Evolutionary conservation across 1,139 yeast genomes (phyloP), one percentile per base, ranked within the genome.

Genomic region (Geotrichum carabidarum): DNA sequence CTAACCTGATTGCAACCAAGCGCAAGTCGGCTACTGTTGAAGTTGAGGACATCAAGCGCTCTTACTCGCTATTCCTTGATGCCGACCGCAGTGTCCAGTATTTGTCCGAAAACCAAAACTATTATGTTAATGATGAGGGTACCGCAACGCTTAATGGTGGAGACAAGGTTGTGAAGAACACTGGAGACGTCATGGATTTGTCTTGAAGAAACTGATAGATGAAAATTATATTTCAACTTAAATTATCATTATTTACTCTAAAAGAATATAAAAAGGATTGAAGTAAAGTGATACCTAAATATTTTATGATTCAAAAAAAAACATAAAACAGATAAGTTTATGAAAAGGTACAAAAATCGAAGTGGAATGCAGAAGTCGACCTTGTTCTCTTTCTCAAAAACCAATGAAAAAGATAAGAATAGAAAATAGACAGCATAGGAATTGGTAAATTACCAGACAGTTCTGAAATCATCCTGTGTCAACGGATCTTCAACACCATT

Each of bases 31-130:
- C 70, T 30, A 73, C 73, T 51, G 91, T 93, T 51, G 96, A 86
- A 58, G 81, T 91, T 55, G 82, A 80, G 46, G 99, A 93, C 69
- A 81, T 93, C 57, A 88, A 91, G 76, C 82, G 96, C 67, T 85
- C 91, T 44, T 94, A 91, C 71, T 75, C 87, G 67, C 76, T 93
- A 65, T 93, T 94, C 70, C 77, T 91, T 69, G 99, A 93, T 71
- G 79, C 94, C 53, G 84, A 82, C 50, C 81, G 99, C 70, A 85
- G 95, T 35, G 97, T 90, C 50, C 66, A 66, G 59, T 71, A 62
- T 56, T 59, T 71, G 47, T 59, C 62, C 9, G 67, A 68, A 41
- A 63, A 63, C 50, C 55, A 62, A 12, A 60, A 56, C 35, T 52
- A 57, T 40, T 62, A 62, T 48, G 60, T 66, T 41, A 63, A 64